Evolutionary conservation across 169 alveolate genomes (phyloP).

Genomic region (Theileria equi): DNA sequence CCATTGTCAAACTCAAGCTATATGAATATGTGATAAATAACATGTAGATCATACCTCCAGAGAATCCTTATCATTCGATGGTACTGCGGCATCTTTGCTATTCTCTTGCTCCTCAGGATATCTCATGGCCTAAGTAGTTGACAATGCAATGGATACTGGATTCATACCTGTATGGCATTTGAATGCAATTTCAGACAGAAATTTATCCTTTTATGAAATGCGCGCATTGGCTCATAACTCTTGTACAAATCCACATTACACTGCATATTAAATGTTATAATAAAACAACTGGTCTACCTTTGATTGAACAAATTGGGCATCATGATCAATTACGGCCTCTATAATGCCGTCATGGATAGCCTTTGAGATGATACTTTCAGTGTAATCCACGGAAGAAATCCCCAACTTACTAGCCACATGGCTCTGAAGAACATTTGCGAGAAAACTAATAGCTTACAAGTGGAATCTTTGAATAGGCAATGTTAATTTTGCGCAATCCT

Average conservation of each 20-base stretch:
- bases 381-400: constrained; percentile 84
- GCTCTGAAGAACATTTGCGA: constrained; percentile 39
- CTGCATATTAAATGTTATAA: constrained; percentile 39
- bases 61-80: neutral
- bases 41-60: constrained; percentile 12
- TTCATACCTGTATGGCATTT: constrained; percentile 84
- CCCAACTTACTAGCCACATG: constrained; percentile 88
- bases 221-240: constrained; percentile 85
- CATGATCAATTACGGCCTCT: constrained; percentile 91
- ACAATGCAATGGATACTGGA: neutral
- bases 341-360: constrained; percentile 94
- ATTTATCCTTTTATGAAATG: constrained; percentile 88
- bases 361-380: constrained; percentile 90
- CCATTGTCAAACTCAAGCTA: constrained; percentile 24
- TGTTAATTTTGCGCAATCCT: constrained; percentile 89
- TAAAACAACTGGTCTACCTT: constrained; percentile 60
- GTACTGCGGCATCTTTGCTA: neutral
- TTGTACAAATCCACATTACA: constrained; percentile 80
- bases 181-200: constrained; percentile 89
- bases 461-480: constrained; percentile 88
- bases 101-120: constrained; percentile 59
- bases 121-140: constrained; percentile 49
- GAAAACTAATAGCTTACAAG: constrained; percentile 56
- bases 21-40: neutral
- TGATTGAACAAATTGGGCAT: constrained; percentile 75